Conservation (phyloP, 1,284 basidiomycete genomes). For the Rhizoctonia solani region DNA sequence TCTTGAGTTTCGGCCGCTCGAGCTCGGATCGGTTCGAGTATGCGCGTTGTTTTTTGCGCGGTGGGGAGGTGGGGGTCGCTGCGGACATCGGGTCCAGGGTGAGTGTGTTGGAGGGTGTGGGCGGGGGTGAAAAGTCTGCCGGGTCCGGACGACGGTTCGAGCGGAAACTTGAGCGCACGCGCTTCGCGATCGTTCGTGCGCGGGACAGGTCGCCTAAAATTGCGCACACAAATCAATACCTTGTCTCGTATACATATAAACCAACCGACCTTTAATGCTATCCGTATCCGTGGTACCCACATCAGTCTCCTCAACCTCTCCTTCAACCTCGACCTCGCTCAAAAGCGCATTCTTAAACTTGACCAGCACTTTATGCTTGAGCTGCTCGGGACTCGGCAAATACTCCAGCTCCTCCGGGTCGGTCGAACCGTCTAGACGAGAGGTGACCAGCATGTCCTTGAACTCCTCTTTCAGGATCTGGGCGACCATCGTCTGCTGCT, state of each 20-base stretch:
- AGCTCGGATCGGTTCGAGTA: no score
- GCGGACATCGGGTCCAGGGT: slow-evolving; percentile 20
- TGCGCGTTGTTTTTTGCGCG: slow-evolving; percentile 33
- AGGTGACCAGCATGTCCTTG: slow-evolving; percentile 72
- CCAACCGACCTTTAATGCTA: slow-evolving; percentile 28
- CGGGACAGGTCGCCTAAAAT: neutral
- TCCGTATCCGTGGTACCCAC: slow-evolving; percentile 47
- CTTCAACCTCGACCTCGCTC: slow-evolving; percentile 50
- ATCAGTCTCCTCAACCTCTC: slow-evolving; percentile 43
- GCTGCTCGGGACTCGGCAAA: slow-evolving; percentile 86
- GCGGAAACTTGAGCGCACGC: slow-evolving; percentile 8
- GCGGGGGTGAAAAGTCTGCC: slow-evolving; percentile 3
- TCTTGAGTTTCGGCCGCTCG: no score
- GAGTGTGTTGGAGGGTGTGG: neutral
- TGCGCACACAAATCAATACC: slow-evolving; percentile 12
- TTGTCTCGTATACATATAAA: neutral
- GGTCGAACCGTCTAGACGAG: slow-evolving; percentile 54
- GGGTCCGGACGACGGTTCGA: slow-evolving; percentile 33
- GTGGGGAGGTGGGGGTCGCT: neutral
- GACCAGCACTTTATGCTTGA: slow-evolving; percentile 80
- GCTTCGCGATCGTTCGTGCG: slow-evolving; percentile 6
- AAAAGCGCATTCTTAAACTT: slow-evolving; percentile 64
- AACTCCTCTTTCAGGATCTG: slow-evolving; percentile 79
- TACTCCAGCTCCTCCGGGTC: slow-evolving; percentile 49
- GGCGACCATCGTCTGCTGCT: slow-evolving; percentile 84